Conservation (phyloP, 139 green algal genomes). For the Auxenochlorella pyrenoidosa region DNA sequence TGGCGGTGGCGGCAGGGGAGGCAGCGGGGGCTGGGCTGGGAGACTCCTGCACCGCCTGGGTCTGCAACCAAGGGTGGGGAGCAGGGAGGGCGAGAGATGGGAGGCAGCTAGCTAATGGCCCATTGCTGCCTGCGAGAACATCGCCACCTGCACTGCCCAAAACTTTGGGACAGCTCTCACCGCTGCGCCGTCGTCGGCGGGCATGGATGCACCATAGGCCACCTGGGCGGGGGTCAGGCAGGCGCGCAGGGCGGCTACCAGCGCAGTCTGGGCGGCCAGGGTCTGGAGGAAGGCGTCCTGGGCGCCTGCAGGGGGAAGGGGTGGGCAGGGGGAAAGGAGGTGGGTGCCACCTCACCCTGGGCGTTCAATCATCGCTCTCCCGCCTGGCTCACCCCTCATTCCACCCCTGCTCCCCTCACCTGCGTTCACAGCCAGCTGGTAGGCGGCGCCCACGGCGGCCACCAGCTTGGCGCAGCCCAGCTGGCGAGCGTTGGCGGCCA, state of each 20-base stretch:
- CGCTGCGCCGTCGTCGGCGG: background rate
- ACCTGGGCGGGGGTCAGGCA: conserved; percentile 5
- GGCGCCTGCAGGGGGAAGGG: background rate
- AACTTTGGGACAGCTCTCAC: too few species aligned
- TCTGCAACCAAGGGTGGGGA: too few species aligned
- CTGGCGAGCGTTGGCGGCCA: background rate
- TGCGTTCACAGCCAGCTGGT: background rate
- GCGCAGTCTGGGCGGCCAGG: background rate
- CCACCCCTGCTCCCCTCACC: background rate
- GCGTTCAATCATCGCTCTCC: too few species aligned
- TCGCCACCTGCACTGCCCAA: too few species aligned
- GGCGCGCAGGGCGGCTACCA: background rate
- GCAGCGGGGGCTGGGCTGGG: too few species aligned
- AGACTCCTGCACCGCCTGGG: too few species aligned
- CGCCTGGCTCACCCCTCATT: too few species aligned
- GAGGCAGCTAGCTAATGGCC: too few species aligned
- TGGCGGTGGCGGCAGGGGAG: too few species aligned
- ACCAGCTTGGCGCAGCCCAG: conserved; percentile 12
- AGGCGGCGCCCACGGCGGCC: background rate
- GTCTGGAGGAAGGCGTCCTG: background rate
- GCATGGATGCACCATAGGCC: conserved; percentile 3
- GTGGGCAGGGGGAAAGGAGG: background rate
- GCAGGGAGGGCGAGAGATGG: too few species aligned
- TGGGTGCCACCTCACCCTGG: too few species aligned
- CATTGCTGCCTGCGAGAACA: too few species aligned